phyloP scores from a whole-genome alignment of 805 yeast genomes.

The Yarrowia alimentaria region DNA sequence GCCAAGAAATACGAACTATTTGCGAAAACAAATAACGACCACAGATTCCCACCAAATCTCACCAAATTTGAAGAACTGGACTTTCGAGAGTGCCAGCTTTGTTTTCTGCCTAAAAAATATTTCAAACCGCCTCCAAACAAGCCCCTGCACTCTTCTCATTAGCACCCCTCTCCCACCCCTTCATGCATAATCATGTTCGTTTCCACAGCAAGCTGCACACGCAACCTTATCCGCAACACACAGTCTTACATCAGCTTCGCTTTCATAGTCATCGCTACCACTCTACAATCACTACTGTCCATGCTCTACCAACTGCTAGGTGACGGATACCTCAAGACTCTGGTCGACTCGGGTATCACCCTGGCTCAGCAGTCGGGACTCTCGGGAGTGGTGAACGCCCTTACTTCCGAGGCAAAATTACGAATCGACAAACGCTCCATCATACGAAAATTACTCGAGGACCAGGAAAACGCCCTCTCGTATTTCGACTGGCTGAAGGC shows the following conservation, averaged over 20 bases:
- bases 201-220: conserved; percentile 20
- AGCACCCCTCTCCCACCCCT: background rate
- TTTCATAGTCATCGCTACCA: conserved; percentile 4
- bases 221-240: conserved; percentile 13
- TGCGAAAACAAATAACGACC: no score
- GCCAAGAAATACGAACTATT: no score
- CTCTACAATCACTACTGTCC: conserved; percentile 7
- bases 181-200: conserved; percentile 24
- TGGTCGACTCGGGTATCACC: conserved; percentile 19
- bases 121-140: no score
- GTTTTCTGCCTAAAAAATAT: no score
- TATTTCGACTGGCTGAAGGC: conserved; percentile 65
- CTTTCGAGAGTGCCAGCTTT: no score
- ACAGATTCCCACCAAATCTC: no score
- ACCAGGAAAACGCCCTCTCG: conserved; percentile 31
- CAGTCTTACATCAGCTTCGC: background rate
- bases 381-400: conserved; percentile 5
- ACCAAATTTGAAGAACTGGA: no score
- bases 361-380: conserved; percentile 22
- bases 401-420: conserved; percentile 17
- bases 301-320: conserved; percentile 24
- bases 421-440: conserved; percentile 21
- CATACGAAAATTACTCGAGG: conserved; percentile 26
- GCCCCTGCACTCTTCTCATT: no score
- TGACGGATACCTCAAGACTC: conserved; percentile 19